A percentile compares a stretch with the other conserved stretches of the same genome.
These are phyloP conservation scores for Dalechampia spathulata DNA, from an alignment of 441 rosid genomes.

Conservation along the genomic window DNA sequence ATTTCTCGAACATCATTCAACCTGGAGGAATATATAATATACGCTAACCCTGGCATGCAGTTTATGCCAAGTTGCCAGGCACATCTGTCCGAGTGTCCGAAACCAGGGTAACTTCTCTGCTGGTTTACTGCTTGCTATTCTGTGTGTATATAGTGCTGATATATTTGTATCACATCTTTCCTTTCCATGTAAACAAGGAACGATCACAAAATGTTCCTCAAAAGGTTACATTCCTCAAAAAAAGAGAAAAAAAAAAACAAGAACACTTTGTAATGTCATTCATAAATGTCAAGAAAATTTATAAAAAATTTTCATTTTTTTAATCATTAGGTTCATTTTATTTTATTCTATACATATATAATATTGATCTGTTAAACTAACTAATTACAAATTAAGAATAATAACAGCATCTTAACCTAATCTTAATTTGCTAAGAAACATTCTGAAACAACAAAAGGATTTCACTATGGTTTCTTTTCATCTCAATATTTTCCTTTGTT, in stretches of 20 bases:
- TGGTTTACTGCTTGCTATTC: constrained; percentile 3
- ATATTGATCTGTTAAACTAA: too few relatives aligned
- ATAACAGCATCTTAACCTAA: too few relatives aligned
- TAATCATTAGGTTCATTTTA: too few relatives aligned
- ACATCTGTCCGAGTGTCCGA: neutral
- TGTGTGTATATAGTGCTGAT: neutral
- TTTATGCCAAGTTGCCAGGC: constrained; percentile 1
- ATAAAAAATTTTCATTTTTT: too few relatives aligned
- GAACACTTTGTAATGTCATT: neutral
- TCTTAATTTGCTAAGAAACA: too few relatives aligned
- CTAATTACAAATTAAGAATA: too few relatives aligned
- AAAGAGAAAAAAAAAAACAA: too few relatives aligned
- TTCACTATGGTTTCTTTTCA: too few relatives aligned
- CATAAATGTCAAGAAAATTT: neutral
- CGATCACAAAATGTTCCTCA: neutral
- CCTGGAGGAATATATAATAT: neutral
- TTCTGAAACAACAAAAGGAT: too few relatives aligned
- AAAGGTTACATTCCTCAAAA: neutral
- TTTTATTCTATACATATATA: too few relatives aligned
- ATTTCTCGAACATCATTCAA: neutral
- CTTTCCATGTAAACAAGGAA: constrained; percentile 9
- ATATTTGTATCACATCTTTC: neutral
- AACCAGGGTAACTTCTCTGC: neutral
- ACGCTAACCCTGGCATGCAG: neutral
- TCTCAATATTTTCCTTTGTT: too few relatives aligned